Percentiles rank a stretch among this genome's conserved stretches.
Evolutionary conservation across 306 rosid species (phyloP).

Genomic region (Phaseolus lunatus): DNA sequence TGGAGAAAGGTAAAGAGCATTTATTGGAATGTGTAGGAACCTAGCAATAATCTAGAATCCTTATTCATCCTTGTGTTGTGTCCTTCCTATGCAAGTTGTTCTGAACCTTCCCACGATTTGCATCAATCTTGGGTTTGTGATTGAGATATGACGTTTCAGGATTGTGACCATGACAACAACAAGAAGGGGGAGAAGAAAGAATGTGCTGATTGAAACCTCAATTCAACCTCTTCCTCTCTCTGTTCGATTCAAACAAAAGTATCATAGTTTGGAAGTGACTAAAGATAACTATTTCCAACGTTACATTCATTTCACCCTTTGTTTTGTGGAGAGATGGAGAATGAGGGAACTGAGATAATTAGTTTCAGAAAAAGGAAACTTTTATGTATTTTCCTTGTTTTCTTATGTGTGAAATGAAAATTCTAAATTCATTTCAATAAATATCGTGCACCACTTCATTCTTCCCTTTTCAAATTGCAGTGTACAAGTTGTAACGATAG

Average conservation of each 20-base stretch:
- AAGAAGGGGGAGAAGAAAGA: background rate
- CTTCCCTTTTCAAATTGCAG: background rate
- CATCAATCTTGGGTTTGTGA: slow-evolving; percentile 18
- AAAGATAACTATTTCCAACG: too few species aligned
- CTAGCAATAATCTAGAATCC: background rate
- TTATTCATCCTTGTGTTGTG: background rate
- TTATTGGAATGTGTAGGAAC: background rate
- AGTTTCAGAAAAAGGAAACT: too few species aligned
- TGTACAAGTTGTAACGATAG: background rate
- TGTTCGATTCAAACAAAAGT: background rate
- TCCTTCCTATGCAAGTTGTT: background rate
- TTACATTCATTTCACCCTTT: too few species aligned
- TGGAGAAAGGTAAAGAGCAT: background rate
- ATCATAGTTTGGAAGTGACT: too few species aligned
- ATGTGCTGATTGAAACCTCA: slow-evolving; percentile 28
- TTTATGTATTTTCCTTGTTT: too few species aligned
- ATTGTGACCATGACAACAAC: background rate
- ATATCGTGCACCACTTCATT: background rate
- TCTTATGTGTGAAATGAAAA: too few species aligned
- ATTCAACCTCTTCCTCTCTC: background rate
- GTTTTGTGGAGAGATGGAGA: too few species aligned
- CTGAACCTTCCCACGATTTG: background rate
- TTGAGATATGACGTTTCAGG: slow-evolving; percentile 1
- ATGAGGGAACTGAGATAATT: background rate
- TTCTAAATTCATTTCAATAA: background rate